Evolutionary conservation across 2,329 filamentous ascomycete genomes (phyloP), one percentile per base, ranked within the genome.

Genomic region (Diaporthe velutina): DNA sequence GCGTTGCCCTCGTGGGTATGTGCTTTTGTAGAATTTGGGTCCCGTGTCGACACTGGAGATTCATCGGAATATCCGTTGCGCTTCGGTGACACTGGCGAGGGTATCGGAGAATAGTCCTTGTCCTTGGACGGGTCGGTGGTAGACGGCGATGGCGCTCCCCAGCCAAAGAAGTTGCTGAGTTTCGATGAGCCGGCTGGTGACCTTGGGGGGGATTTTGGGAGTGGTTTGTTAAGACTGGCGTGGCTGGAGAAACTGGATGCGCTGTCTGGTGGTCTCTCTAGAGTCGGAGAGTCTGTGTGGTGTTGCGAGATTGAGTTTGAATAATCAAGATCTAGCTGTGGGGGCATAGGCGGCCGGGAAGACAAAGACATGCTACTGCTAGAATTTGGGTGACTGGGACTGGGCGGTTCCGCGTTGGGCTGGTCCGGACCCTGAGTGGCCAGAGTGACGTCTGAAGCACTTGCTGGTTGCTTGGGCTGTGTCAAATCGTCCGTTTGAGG

Each of bases 121-220:
- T 89, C 88, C 2, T 89, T 90, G 77, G 85, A 86, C 54, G 90
- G 87, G 25, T 88, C 88, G 64, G 81, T 83, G 28, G 87, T 85
- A 12, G 87, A 85, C 48, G 87, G 83, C 9, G 85, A 84, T 35
- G 84, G 86, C 64, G 83, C 82, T 71, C 84, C 84, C 90, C 90
- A 91, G 78, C 86, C 87, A 79, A 91, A 90, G 78, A 90, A 86
- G 40, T 82, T 85, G 71, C 87, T 87, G 76, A 90, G 84, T 76
- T 86, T 82, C 80, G 89, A 82, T 73, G 89, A 83, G 77, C 81
- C 61, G 48, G 22, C 81, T 74, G 90, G 89, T 9, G 89, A 91
- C 77, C 85, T 90, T 15, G 89, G 88, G 72, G 90, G 89, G 10
- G 89, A 90, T 76, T 85, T 90, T 13, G 89, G 89, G 6, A 90